Percentiles rank a stretch among this genome's conserved stretches.
These are phyloP conservation scores for Plasmodium ovale DNA, from an alignment of 169 alveolate species.

Conservation along the genomic window DNA sequence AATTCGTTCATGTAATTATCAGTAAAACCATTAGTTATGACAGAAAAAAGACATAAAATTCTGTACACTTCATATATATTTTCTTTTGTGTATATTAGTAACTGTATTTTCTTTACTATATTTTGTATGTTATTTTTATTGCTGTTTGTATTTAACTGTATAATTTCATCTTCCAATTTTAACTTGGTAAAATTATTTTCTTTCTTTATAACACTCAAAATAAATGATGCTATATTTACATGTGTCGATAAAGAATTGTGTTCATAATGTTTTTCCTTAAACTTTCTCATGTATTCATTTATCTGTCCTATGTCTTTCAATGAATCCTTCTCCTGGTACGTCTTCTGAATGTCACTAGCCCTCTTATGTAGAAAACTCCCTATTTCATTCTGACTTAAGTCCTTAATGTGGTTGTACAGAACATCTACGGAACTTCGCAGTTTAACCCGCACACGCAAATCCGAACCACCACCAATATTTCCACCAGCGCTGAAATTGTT, in stretches of 20 bases:
- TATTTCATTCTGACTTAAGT: constrained; percentile 85
- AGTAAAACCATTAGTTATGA: constrained; percentile 78
- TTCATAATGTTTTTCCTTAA: constrained; percentile 90
- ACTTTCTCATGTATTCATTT: constrained; percentile 88
- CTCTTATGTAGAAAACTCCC: constrained; percentile 88
- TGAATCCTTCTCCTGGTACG: constrained; percentile 87
- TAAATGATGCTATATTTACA: constrained; percentile 89
- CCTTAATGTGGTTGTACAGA: constrained; percentile 84
- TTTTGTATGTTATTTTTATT: constrained; percentile 74
- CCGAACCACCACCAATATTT: background rate
- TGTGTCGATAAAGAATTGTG: constrained; percentile 91
- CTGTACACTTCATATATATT: constrained; percentile 78
- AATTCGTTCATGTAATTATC: constrained; percentile 76
- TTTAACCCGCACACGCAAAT: constrained; percentile 26
- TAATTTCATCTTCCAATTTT: constrained; percentile 87
- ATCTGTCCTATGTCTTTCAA: constrained; percentile 89
- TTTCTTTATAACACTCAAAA: constrained; percentile 83
- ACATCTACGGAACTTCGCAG: constrained; percentile 80
- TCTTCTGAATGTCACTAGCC: constrained; percentile 90
- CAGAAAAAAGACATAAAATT: constrained; percentile 76
- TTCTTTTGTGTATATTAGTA: constrained; percentile 77
- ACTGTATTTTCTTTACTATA: constrained; percentile 74
- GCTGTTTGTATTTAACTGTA: constrained; percentile 77
- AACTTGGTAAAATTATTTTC: constrained; percentile 82
- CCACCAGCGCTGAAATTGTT: background rate